Evolutionary conservation across 2,329 filamentous ascomycete genomes (phyloP), one percentile per base, ranked within the genome.

Genomic region (Sporothrix phasma): DNA sequence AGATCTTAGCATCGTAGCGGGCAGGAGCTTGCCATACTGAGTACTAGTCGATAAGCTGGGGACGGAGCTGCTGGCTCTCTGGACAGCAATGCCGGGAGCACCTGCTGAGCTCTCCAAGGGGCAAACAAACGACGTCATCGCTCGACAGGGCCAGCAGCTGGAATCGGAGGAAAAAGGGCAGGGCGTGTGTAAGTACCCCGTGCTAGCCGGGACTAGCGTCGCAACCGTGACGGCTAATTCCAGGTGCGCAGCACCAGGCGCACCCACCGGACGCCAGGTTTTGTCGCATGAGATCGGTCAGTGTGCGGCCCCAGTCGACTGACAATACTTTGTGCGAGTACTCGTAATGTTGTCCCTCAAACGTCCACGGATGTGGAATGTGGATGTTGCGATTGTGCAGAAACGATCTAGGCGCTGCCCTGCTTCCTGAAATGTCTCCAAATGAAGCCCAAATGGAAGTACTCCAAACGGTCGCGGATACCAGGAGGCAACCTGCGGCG

Each of bases 181-280:
- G 59, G 26, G 51, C 58, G 59, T 65, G 58, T 65, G 63, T 62
- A 65, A 65, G 63, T 62, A 65, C 63, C 63, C 43, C 56, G 51
- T 41, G 41, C 37, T 65, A 65, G 63, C 51, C 39, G 56, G 41
- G n/a, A 15, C 26, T 62, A 62, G 61, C 61, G 61, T 37, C 37
- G 37, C 37, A 37, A 31, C 19, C 19, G 39, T 26, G 31, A 51
- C 31, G 45, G 46, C 7, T 24, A 22, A 39, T 22, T n/a, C 54
- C 19, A 26, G 53, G 31, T 24, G 49, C 5, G 29, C 8, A 37
- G 29, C 31, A 31, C 45, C 45, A 22, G 11, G 22, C 22, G 45
- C 45, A 26, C 45, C 45, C 45, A 31, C 29, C 24, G 26, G 5
- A 54, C 17, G 15, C 17, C 17, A 34, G 19, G 8, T 24, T 26